phyloP scores from a whole-genome alignment of 164 flowering plant species.

The Malania oleifera region DNA sequence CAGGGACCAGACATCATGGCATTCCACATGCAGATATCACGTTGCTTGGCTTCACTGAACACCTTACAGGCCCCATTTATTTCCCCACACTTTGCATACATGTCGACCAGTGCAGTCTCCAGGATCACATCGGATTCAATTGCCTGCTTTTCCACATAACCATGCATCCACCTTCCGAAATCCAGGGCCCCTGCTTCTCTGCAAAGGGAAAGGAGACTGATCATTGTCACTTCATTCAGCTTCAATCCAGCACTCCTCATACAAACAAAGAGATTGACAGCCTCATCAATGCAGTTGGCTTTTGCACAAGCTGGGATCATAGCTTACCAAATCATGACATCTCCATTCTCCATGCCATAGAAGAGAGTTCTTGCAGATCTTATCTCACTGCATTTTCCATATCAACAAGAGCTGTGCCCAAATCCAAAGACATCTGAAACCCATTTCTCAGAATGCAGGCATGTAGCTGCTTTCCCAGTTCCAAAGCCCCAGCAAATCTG shows the following conservation, averaged over 20 bases:
- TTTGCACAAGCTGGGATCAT: conserved; percentile 46
- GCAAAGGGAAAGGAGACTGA: conserved; percentile 38
- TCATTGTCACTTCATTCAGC: conserved; percentile 42
- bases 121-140: conserved; percentile 32
- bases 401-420: conserved; percentile 44
- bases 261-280: conserved; percentile 30
- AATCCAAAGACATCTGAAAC: conserved; percentile 26
- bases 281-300: conserved; percentile 25
- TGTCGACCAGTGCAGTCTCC: conserved; percentile 39
- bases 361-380: conserved; percentile 36
- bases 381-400: conserved; percentile 47
- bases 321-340: conserved; percentile 35
- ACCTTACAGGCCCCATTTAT: conserved; percentile 30
- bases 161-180: conserved; percentile 48
- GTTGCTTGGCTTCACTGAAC: conserved; percentile 26
- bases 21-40: conserved; percentile 54
- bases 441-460: conserved; percentile 44
- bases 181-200: conserved; percentile 47
- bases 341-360: conserved; percentile 31
- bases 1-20: conserved; percentile 53
- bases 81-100: conserved; percentile 54
- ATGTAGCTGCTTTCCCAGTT: conserved; percentile 48
- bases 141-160: conserved; percentile 32
- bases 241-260: conserved; percentile 29
- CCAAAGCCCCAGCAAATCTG: conserved; percentile 34